A percentile compares a stretch with the other conserved stretches of the same genome.
Conservation (phyloP, 352 stramenopile species). For the Phytophthora fragariaefolia region DNA sequence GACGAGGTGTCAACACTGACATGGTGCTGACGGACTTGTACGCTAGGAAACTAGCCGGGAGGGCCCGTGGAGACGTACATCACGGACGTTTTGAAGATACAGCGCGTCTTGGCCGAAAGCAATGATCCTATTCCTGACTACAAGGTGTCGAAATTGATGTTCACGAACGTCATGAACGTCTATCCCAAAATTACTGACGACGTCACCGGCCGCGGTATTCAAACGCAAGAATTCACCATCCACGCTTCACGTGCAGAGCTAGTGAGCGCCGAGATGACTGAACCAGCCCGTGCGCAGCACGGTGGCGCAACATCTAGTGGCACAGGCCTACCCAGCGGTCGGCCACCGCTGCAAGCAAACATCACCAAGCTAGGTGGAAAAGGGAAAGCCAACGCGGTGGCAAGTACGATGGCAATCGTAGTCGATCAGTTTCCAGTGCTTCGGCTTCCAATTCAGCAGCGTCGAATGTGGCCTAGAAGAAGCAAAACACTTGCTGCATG, state of each 20-base stretch:
- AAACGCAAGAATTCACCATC: not conserved
- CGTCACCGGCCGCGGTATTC: not conserved
- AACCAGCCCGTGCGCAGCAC: not conserved
- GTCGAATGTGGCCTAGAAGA: not conserved
- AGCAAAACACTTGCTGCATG: not conserved
- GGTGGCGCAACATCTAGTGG: not conserved
- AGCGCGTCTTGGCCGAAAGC: not conserved
- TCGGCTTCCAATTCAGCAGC: not conserved
- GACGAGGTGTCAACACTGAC: not conserved
- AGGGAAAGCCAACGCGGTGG: not conserved
- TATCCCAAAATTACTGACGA: not conserved
- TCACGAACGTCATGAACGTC: not conserved
- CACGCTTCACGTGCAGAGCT: not conserved
- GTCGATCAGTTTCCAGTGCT: not conserved
- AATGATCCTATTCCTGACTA: not conserved
- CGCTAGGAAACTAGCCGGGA: not conserved
- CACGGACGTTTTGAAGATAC: not conserved
- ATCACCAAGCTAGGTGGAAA: not conserved
- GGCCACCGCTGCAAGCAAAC: conserved; percentile 5
- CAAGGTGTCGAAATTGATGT: not conserved
- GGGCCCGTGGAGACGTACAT: not conserved
- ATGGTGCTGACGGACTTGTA: not conserved
- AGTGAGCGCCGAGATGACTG: not conserved
- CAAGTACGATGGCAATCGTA: not conserved
- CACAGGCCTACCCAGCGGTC: not conserved